A percentile compares a stretch with the other conserved stretches of the same genome.
These are phyloP conservation scores for Podaxis sp. DNA, from an alignment of 768 basidiomycete genomes.

Conservation along the genomic window DNA sequence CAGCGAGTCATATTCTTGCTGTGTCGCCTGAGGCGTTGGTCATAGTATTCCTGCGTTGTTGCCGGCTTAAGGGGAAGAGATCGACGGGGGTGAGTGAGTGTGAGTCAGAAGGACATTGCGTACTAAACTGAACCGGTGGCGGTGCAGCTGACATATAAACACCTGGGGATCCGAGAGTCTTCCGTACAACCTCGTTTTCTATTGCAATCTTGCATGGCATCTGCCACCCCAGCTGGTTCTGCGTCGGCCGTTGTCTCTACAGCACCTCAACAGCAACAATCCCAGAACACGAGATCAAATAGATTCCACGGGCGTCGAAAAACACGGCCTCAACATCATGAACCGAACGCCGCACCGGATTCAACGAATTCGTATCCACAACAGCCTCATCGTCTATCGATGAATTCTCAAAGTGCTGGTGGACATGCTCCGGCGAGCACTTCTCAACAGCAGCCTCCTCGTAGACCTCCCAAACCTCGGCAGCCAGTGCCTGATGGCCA, in stretches of 20 bases:
- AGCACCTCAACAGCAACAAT: background rate
- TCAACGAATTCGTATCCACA: background rate
- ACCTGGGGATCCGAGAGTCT: background rate
- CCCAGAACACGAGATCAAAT: background rate
- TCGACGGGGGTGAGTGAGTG: background rate
- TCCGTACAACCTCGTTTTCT: background rate
- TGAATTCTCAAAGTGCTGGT: background rate
- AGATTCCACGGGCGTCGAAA: slow-evolving; percentile 3
- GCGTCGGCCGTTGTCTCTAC: background rate
- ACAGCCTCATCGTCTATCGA: background rate
- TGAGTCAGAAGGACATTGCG: background rate
- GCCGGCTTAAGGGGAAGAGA: background rate
- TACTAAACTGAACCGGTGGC: slow-evolving; percentile 1
- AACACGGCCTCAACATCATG: slow-evolving; percentile 6
- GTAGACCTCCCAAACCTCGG: background rate
- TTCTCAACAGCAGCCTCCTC: slow-evolving; percentile 1
- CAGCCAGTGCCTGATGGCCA: background rate
- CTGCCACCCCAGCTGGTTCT: background rate
- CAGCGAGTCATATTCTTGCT: background rate
- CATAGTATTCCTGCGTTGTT: background rate
- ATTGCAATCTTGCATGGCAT: slow-evolving; percentile 10
- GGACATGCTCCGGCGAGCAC: background rate
- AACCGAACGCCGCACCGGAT: background rate
- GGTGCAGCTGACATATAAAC: slow-evolving; percentile 12
- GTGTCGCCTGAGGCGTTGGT: background rate